A percentile compares a stretch with the other conserved stretches of the same genome.
These are phyloP conservation scores for Dictyostelium capitatum DNA, from an alignment of 78 protist genomes.

Conservation along the genomic window DNA sequence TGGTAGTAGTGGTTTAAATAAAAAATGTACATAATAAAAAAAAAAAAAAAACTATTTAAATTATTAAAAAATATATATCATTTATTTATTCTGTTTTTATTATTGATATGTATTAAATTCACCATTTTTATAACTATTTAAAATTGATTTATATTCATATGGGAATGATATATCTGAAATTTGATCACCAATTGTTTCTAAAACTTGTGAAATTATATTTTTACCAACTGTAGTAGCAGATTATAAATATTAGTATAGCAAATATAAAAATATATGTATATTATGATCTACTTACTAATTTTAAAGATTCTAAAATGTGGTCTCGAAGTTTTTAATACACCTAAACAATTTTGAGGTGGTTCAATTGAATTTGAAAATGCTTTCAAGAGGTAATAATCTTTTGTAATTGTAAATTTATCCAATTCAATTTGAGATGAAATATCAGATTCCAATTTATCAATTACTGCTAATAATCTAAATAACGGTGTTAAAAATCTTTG, in stretches of 20 bases:
- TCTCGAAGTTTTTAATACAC: constrained; percentile 38
- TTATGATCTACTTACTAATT: constrained; percentile 6
- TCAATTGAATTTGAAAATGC: neutral
- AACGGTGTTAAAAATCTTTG: constrained; percentile 52
- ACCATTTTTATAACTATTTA: constrained; percentile 45
- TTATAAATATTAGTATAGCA: neutral
- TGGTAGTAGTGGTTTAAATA: too few species aligned
- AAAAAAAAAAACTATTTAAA: too few species aligned
- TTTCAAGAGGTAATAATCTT: constrained; percentile 21
- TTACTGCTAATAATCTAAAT: neutral
- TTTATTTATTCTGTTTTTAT: neutral
- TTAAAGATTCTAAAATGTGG: constrained; percentile 68
- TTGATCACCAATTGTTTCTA: constrained; percentile 42
- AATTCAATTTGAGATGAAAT: neutral
- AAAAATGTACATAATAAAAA: too few species aligned
- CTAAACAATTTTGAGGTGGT: constrained; percentile 46
- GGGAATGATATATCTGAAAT: constrained; percentile 64
- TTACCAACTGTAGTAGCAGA: constrained; percentile 5
- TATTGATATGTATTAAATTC: constrained; percentile 25
- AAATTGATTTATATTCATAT: neutral
- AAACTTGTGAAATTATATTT: constrained; percentile 35
- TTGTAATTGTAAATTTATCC: constrained; percentile 22
- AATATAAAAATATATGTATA: neutral
- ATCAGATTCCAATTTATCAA: neutral
- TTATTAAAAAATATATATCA: neutral